These are phyloP conservation scores for Penstemon barbatus DNA, from an alignment of 257 asterid species.

Conservation along the genomic window DNA sequence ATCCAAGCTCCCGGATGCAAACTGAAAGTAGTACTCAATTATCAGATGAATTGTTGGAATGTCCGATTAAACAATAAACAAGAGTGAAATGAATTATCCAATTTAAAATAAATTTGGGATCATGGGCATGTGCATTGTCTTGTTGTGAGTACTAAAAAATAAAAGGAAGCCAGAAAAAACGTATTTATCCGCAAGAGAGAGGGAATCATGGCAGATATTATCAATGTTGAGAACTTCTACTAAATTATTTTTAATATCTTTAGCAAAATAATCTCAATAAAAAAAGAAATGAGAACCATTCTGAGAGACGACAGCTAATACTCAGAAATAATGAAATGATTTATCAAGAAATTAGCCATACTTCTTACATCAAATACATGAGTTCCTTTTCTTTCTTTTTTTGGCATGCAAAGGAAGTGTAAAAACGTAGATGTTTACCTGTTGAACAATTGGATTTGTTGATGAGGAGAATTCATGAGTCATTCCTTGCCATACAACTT, in stretches of 20 bases:
- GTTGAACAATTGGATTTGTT: constrained; percentile 77
- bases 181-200: background rate
- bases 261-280: background rate
- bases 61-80: constrained; percentile 2
- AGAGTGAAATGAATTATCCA: background rate
- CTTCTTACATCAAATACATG: background rate
- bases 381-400: background rate
- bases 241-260: background rate
- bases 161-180: background rate
- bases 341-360: constrained; percentile 2
- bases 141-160: background rate
- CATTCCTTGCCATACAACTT: constrained; percentile 98
- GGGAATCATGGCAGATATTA: background rate
- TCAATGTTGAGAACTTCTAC: background rate
- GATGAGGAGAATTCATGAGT: constrained; percentile 88
- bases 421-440: constrained; percentile 50
- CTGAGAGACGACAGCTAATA: background rate
- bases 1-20: constrained; percentile 97
- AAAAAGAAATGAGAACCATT: background rate
- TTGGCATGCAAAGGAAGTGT: background rate
- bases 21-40: constrained; percentile 45
- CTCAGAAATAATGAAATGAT: background rate
- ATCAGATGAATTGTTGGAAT: background rate
- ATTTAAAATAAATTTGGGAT: background rate
- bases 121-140: too few relatives aligned